phyloP scores from a whole-genome alignment of 345 rosid species.

The Mallotus nudiflorus region DNA sequence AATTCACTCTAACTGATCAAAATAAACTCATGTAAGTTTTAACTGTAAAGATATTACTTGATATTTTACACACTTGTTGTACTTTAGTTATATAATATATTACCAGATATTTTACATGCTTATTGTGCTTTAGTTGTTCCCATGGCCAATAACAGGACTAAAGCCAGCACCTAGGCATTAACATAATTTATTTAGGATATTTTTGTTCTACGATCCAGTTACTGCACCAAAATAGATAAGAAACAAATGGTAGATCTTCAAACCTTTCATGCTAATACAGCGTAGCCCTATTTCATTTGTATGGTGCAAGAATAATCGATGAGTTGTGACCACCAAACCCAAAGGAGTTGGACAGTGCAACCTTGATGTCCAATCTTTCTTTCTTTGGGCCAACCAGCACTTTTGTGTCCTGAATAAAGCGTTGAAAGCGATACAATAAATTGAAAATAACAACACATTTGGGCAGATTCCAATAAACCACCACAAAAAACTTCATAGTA shows the following conservation, averaged over 20 bases:
- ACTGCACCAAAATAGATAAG: background rate
- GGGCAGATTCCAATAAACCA: no score
- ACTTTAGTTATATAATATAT: no score
- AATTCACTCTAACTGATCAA: background rate
- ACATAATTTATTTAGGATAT: no score
- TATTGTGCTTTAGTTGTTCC: no score
- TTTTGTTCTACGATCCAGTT: background rate
- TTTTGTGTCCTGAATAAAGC: conserved; percentile 53
- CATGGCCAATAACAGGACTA: no score
- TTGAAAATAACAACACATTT: conserved; percentile 1
- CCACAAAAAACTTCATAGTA: background rate
- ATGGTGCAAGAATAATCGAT: conserved; percentile 90
- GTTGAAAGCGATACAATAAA: background rate
- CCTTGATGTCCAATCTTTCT: conserved; percentile 78
- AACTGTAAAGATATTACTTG: no score
- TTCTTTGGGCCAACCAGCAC: conserved; percentile 81
- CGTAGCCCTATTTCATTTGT: conserved; percentile 43
- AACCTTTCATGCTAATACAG: conserved; percentile 14
- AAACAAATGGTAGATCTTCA: background rate
- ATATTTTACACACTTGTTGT: no score
- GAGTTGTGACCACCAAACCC: conserved; percentile 98
- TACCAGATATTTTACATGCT: no score
- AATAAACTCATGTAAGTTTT: background rate
- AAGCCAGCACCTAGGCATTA: no score
- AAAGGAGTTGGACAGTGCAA: conserved; percentile 84